Base-by-base conservation (phyloP, 345 rosid genomes). In the Brassica juncea region DNA sequence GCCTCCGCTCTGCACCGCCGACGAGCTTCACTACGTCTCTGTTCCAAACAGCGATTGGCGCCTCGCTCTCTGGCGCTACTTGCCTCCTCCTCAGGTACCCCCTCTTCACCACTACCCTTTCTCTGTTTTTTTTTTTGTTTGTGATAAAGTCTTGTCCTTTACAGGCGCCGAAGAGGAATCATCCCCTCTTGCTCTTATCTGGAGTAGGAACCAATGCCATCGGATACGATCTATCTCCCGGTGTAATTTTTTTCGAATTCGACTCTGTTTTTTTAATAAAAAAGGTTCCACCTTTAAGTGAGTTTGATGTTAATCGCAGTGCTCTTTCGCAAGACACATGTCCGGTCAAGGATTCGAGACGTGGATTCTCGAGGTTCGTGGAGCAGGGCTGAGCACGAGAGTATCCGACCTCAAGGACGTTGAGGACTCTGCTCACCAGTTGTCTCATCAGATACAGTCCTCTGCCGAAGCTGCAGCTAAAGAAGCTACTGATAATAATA, bases 201-300 rank as follows among this genome's bases (percentile, higher is more conserved):
- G 98, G 99, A 54, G 94, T 95, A 8, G 99, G 98, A 70, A 93
- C 97, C 21, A 95, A 91, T 82, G 97, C 99, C 67, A 90, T 95
- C 23, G 98, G 98, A 34, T 95, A 91, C 58, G 99, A 95, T 85
- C 92, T 95, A 77, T 90, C 98, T 55, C 94, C 94, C 1, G 87
- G 83, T 69, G 97, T 94, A 84, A 39, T 52, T 81, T 63, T 81
- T 63, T 77, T 39, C 15, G 1, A 28, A 6, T 68, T 39, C 27
- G 7, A 31, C 47, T 19, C 12, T 39, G 10, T 7, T 39, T 39
- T 19, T n/a, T n/a, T n/a, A n/a, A n/a, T n/a, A n/a, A n/a, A n/a
- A 34, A 34, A 39, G 35, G 4, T 32, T 32, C 35, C 6, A 32
- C 35, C 35, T 32, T 32, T 32, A 32, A 5, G 35, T 25, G 39